These are phyloP conservation scores for Aeschynomene evenia DNA, from an alignment of 306 rosid species.

Conservation along the genomic window DNA sequence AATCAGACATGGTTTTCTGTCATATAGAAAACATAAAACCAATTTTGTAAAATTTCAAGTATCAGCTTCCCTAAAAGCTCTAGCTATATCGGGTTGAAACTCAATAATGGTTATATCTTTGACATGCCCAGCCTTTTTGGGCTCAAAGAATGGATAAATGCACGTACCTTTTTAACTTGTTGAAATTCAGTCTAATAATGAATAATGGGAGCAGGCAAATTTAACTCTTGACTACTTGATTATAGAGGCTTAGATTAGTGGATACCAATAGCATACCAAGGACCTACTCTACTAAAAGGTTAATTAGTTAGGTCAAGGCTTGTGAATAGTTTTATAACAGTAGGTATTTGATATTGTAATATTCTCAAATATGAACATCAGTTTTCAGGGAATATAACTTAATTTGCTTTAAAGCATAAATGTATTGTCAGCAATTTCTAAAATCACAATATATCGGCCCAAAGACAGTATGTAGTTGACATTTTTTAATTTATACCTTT, in stretches of 20 bases:
- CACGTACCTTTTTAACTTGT: background rate
- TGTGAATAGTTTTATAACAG: background rate
- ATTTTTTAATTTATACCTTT: constrained; percentile 68
- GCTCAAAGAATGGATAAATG: background rate
- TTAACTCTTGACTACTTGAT: background rate
- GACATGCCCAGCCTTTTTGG: background rate
- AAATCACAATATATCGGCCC: background rate
- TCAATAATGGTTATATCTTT: background rate
- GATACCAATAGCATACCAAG: background rate
- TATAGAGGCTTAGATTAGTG: background rate
- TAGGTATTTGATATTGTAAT: background rate
- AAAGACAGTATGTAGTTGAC: background rate
- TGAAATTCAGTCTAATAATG: constrained; percentile 15
- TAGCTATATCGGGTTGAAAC: background rate
- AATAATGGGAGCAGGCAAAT: background rate
- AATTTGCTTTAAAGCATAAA: constrained; percentile 19
- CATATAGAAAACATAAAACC: constrained; percentile 26
- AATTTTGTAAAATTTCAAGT: background rate
- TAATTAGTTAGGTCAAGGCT: background rate
- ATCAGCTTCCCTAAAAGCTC: background rate
- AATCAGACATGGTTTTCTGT: constrained; percentile 28
- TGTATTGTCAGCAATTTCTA: background rate
- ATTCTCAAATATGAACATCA: background rate
- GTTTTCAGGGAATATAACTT: background rate
- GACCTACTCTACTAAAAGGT: background rate